Base-by-base conservation (phyloP, 768 basidiomycete genomes). In the Boletus rex-veris region DNA sequence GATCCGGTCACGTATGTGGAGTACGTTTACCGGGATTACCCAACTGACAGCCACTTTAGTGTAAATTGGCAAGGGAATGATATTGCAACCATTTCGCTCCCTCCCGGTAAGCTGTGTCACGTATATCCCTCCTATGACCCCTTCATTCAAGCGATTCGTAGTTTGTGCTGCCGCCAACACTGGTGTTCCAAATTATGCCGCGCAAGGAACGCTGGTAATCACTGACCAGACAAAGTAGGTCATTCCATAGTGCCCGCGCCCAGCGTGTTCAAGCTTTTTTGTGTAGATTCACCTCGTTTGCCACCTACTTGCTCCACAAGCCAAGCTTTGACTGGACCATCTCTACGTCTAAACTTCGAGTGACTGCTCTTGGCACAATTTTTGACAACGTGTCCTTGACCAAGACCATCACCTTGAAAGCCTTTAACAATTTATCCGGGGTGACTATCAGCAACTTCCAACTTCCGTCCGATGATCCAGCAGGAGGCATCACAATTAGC, bases 401-500 rank as follows among this genome's bases (percentile, higher is more conserved):
- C 44, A 89, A 89, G 69, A 72, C 75, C 2, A 64, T 88, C 37
- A 69, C 80, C 5, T 78, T 88, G 73, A 84, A 81, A 61, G 88
- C 86, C 5, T 89, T 89, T 68, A 83, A 89, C 54, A 78, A 78
- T 30, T 72, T 90, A 7, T 84, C 84, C 8, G 86, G 86, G 7
- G 83, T 88, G 40, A 82, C 80, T 7, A 86, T 89, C 64, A 80
- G 76, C 56, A 84, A 87, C 70, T 88, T 88, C 73, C 72, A 83
- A 63, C 74, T 88, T 52, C 86, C 86, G 1, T 78, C 78, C 4
- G 85, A 88, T 58, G 81, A 85, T 60, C 77, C 83, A 40, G 79
- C 78, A 35, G 86, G 86, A 50, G 86, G 86, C 28, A 88, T 88
- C 54, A 80, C 80, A 48, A 83, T 88, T 47, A 83, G 84, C 58